phyloP scores from a whole-genome alignment of 192 early-diverging fungal genomes.

The Spizellomyces sp. region DNA sequence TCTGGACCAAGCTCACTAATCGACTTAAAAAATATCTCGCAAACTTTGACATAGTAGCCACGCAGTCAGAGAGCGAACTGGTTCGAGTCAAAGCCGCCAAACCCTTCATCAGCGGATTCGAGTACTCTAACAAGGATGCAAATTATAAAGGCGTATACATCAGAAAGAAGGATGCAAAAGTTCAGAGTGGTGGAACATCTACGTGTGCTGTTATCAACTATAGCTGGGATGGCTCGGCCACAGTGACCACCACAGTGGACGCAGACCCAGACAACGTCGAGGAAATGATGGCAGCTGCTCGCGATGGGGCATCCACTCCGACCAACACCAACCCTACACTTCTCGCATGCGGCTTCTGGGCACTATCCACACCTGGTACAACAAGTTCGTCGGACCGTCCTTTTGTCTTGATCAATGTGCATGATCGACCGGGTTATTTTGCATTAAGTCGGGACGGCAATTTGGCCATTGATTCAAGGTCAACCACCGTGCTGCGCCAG shows the following conservation, averaged over 20 bases:
- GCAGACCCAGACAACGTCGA: neutral
- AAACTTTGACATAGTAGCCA: neutral
- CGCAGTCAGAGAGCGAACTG: neutral
- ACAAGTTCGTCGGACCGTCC: neutral
- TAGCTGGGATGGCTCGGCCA: neutral
- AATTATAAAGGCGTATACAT: conserved; percentile 1
- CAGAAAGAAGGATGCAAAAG: neutral
- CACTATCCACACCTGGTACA: neutral
- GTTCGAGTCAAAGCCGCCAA: neutral
- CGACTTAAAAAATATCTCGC: neutral
- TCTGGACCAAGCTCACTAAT: conserved; percentile 6
- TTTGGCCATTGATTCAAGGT: neutral
- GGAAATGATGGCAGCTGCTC: neutral
- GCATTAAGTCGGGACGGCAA: neutral
- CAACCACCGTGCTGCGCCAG: neutral
- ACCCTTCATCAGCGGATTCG: conserved; percentile 3
- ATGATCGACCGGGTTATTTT: neutral
- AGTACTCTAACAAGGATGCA: neutral
- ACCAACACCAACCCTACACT: neutral
- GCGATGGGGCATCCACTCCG: neutral
- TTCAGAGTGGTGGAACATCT: conserved; percentile 1
- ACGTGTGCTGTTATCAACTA: neutral
- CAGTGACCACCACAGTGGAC: neutral
- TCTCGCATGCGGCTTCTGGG: neutral
- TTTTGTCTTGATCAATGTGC: neutral